A percentile compares a stretch with the other conserved stretches of the same genome.
These are phyloP conservation scores for Diaporthe nobilis DNA, from an alignment of 2,329 filamentous ascomycete species.

Conservation along the genomic window DNA sequence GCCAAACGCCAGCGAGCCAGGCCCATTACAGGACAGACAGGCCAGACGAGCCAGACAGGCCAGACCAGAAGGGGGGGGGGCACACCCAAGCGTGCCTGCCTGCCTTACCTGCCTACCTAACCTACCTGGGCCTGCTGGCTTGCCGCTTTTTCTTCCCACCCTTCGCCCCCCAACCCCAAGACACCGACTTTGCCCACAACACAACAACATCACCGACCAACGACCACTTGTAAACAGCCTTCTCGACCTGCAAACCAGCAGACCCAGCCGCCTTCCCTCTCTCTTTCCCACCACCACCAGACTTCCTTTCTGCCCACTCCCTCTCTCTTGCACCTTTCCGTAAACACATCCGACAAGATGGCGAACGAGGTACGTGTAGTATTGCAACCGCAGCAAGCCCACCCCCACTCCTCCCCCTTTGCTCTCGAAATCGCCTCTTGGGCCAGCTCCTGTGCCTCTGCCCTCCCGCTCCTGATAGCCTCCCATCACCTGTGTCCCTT, in stretches of 20 bases:
- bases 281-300: slow-evolving; percentile 27
- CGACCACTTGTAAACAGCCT: slow-evolving; percentile 38
- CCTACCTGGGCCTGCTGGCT: slow-evolving; percentile 32
- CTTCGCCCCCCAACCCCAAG: slow-evolving; percentile 35
- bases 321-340: slow-evolving; percentile 37
- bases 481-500: not conserved
- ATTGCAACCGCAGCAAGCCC: slow-evolving; percentile 1
- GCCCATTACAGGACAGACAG: slow-evolving; percentile 24
- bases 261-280: slow-evolving; percentile 32
- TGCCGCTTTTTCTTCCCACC: slow-evolving; percentile 38
- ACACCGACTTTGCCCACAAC: slow-evolving; percentile 35
- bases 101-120: slow-evolving; percentile 21
- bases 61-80: not conserved
- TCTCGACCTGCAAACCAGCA: slow-evolving; percentile 33
- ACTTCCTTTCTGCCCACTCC: slow-evolving; percentile 30
- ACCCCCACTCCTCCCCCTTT: slow-evolving; percentile 38
- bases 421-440: slow-evolving; percentile 7
- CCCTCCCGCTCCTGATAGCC: not conserved
- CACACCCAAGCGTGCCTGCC: slow-evolving; percentile 29
- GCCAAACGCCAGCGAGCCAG: not conserved
- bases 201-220: slow-evolving; percentile 42
- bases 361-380: slow-evolving; percentile 49
- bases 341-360: slow-evolving; percentile 46
- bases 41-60: slow-evolving; percentile 15
- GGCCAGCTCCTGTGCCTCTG: slow-evolving; percentile 13